Conservation (phyloP, 345 rosid species). For the Syzygium oleosum region DNA sequence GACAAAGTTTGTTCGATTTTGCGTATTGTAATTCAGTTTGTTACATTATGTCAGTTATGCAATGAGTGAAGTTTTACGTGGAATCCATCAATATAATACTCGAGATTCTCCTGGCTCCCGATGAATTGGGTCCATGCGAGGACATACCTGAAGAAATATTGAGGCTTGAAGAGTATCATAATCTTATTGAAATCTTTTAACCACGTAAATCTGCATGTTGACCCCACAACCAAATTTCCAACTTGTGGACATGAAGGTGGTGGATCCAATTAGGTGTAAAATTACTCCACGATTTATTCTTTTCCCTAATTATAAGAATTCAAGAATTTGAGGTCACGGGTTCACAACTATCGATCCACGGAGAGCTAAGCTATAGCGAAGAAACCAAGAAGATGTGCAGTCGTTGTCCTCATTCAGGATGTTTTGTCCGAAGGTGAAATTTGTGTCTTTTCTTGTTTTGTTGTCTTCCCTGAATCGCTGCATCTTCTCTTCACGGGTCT, state of each 20-base stretch:
- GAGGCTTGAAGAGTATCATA: neutral
- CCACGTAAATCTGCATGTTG: neutral
- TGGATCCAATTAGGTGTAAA: neutral
- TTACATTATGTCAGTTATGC: neutral
- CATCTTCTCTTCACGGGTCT: constrained; percentile 26
- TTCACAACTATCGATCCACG: neutral
- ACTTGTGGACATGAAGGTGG: neutral
- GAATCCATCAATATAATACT: neutral
- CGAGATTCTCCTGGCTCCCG: neutral
- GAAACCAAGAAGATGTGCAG: neutral
- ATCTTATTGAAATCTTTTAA: neutral
- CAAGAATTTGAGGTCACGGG: constrained; percentile 1
- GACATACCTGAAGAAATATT: neutral
- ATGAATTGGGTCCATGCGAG: neutral
- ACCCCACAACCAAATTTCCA: neutral
- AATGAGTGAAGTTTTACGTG: neutral
- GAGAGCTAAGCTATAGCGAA: neutral
- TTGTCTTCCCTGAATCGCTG: constrained; percentile 7
- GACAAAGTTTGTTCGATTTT: neutral
- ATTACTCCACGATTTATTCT: neutral
- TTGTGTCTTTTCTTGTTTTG: constrained; percentile 1
- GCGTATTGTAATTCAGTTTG: neutral
- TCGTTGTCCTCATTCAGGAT: neutral
- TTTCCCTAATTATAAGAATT: neutral
- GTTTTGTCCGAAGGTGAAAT: constrained; percentile 13